Base-by-base conservation (phyloP, 2,329 filamentous ascomycete genomes). In the Tolypocladium tropicale region DNA sequence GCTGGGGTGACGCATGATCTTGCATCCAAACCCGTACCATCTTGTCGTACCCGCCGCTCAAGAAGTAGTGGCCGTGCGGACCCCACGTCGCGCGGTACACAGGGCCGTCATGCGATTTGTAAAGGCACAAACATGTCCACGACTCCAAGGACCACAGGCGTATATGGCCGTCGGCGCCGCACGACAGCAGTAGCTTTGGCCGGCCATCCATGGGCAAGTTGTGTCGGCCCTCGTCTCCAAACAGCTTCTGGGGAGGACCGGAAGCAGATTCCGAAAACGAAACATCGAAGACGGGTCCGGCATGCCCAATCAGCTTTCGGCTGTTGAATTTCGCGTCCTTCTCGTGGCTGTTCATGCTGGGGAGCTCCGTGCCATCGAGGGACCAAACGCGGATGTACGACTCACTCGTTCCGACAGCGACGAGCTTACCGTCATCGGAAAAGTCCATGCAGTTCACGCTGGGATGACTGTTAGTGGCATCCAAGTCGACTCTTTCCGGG, bases 321-420 rank as follows among this genome's bases (percentile, higher is more conserved):
- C 72, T 86, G 74, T 72, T 84, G 64, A 76, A 82, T 71, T 82
- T 82, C 59, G 78, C 67, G 41, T 82, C 79, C 56, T 84, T 81
- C 61, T 83, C 81, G 14, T 77, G 74, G 0, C 76, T 69, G 49
- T 85, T 79, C 52, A 83, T 81, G 16, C 88, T 88, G 50, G 82
- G 82, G 14, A 99, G 82, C 4, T 89, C 82, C 59, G 87, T 88
- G 60, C 93, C 94, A 64, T 96, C 89, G 43, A 97, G 77, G 41
- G 88, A 88, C 91, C 93, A 99, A 14, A 99, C 83, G 18, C 93
- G 88, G 64, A 99, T 95, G 68, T 96, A 97, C 0, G 93, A 97
- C 67, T 97, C 92, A 55, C 88, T 85, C 52, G 92, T 96, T 32
- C 94, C 95, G 25, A 86, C 89, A 28, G 94, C 94, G 39, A 94